Evolutionary conservation across 2,329 filamentous ascomycete species (phyloP).

Genomic region (Cordyceps cateniannulata): DNA sequence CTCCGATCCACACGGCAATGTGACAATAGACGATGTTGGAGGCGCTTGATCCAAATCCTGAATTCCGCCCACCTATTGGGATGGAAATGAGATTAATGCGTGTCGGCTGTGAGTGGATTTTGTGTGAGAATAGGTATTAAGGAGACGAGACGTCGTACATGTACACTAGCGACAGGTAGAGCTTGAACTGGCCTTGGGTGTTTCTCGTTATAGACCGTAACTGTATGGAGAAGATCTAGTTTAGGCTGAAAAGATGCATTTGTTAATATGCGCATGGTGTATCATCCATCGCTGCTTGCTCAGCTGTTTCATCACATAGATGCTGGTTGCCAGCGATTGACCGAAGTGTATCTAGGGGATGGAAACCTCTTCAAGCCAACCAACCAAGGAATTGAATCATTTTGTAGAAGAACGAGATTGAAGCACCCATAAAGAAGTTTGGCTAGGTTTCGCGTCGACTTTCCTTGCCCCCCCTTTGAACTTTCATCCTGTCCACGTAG

Average conservation of each 20-base stretch:
- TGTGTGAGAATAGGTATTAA: conserved; percentile 5
- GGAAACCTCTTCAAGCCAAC: no score
- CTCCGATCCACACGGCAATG: background rate
- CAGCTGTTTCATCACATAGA: background rate
- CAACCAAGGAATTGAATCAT: background rate
- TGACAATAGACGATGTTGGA: conserved; percentile 10
- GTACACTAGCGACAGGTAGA: conserved; percentile 47
- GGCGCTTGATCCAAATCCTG: background rate
- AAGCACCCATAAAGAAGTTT: background rate
- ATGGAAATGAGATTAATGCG: conserved; percentile 8
- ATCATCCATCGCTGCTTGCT: background rate
- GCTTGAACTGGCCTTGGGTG: conserved; percentile 30
- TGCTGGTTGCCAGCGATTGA: no score
- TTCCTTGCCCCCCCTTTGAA: no score
- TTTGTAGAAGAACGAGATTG: background rate
- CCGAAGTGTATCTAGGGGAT: background rate
- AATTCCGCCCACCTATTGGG: background rate
- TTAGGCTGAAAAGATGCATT: conserved; percentile 30
- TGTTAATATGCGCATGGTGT: conserved; percentile 14
- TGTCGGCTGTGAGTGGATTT: conserved; percentile 12
- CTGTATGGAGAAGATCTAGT: conserved; percentile 36
- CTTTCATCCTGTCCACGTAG: no score
- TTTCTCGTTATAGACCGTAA: conserved; percentile 43
- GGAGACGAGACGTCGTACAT: conserved; percentile 31
- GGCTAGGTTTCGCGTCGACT: background rate